These are phyloP conservation scores for Trichoderma asperellum DNA, from an alignment of 2,329 filamentous ascomycete genomes.

Conservation along the genomic window DNA sequence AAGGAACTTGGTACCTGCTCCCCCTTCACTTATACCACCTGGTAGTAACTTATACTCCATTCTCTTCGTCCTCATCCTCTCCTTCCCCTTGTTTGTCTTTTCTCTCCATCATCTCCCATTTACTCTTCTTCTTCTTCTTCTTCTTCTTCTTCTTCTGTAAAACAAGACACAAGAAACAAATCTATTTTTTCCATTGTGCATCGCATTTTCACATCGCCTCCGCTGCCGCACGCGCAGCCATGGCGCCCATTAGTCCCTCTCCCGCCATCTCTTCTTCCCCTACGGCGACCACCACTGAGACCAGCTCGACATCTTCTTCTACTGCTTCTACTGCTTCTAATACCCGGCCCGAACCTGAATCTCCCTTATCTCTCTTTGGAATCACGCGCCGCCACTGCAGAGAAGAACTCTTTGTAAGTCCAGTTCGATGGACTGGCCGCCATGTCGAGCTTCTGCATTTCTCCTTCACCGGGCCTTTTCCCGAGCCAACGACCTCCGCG, in stretches of 20 bases:
- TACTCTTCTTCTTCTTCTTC: not conserved
- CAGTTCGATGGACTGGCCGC: conserved; percentile 10
- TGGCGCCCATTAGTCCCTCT: not conserved
- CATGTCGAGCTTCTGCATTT: conserved; percentile 13
- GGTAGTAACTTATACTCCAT: not conserved
- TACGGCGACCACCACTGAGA: not conserved
- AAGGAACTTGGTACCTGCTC: too few relatives aligned
- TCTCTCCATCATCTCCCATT: too few relatives aligned
- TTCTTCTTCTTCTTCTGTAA: not conserved
- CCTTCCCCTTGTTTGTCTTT: not conserved
- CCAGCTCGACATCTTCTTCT: too few relatives aligned
- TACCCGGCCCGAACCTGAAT: not conserved
- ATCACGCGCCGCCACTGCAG: not conserved
- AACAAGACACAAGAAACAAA: not conserved
- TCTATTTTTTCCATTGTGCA: not conserved
- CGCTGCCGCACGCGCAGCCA: not conserved
- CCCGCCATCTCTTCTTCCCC: not conserved
- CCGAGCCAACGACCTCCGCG: not conserved
- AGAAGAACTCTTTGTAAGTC: not conserved
- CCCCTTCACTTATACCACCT: not conserved
- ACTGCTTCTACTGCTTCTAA: not conserved
- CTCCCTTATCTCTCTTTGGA: not conserved
- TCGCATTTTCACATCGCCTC: not conserved
- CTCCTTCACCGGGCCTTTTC: not conserved
- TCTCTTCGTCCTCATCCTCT: not conserved